These are phyloP conservation scores for Arabidopsis hybrid DNA, from an alignment of 441 rosid genomes.

Conservation along the genomic window DNA sequence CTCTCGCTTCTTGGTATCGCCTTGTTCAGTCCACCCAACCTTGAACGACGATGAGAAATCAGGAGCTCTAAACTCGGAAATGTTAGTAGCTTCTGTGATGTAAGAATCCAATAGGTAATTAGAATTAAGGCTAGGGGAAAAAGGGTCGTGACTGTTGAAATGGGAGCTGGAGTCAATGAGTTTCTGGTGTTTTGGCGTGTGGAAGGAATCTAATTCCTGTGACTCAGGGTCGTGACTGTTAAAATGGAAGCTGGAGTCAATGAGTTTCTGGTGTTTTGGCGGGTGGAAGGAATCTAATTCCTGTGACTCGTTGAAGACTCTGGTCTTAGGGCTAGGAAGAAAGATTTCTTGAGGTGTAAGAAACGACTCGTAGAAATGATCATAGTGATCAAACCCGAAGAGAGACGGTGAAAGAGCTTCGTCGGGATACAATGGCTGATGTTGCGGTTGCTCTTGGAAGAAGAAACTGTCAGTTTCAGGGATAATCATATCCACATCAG, in stretches of 20 bases:
- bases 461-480: constrained; percentile 30
- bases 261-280: constrained; percentile 37
- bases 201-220: constrained; percentile 46
- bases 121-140: constrained; percentile 27
- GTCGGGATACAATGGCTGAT: constrained; percentile 24
- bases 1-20: neutral
- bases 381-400: constrained; percentile 24
- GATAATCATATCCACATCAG: constrained; percentile 40
- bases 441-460: constrained; percentile 28
- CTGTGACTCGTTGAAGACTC: constrained; percentile 41
- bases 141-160: constrained; percentile 45
- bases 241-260: constrained; percentile 45
- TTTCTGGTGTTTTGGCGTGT: constrained; percentile 32
- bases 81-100: constrained; percentile 21
- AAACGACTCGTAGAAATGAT: constrained; percentile 26
- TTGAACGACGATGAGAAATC: constrained; percentile 19
- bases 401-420: constrained; percentile 26
- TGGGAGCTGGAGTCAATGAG: constrained; percentile 45
- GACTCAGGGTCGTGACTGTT: constrained; percentile 35
- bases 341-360: constrained; percentile 39
- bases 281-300: constrained; percentile 45
- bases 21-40: constrained; percentile 29
- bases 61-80: constrained; percentile 29
- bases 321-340: constrained; percentile 42
- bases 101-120: constrained; percentile 3